phyloP scores from a whole-genome alignment of 2,329 filamentous ascomycete species.

The Lecanicillium sp. region DNA sequence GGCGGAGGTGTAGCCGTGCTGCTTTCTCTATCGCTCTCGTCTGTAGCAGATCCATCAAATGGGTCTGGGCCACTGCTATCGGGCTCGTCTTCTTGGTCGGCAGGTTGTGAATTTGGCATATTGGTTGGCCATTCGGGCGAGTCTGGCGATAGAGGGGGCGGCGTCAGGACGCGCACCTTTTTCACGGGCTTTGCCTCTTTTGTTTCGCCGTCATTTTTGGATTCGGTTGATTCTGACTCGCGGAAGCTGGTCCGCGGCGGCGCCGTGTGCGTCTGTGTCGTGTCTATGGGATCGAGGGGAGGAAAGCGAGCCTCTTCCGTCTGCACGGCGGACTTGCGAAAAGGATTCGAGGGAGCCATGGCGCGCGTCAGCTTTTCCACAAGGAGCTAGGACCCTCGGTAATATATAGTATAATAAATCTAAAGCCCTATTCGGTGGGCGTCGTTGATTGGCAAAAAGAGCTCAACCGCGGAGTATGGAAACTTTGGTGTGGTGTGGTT shows the following conservation, averaged over 20 bases:
- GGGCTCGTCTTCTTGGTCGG: conserved; percentile 18
- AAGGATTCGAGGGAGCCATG: conserved; percentile 40
- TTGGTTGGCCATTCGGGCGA: conserved; percentile 28
- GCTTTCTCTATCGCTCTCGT: conserved; percentile 19
- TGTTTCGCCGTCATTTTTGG: conserved; percentile 10
- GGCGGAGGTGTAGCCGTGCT: conserved; percentile 17
- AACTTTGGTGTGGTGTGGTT: too few relatives aligned
- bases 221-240: conserved; percentile 8
- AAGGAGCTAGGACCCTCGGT: too few relatives aligned
- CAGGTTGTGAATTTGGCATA: conserved; percentile 10
- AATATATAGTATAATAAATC: too few relatives aligned
- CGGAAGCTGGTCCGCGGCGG: conserved; percentile 18
- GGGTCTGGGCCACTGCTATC: conserved; percentile 19
- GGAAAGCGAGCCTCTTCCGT: conserved; percentile 16
- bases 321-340: conserved; percentile 34
- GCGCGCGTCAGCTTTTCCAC: conserved; percentile 4
- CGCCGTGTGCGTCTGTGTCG: conserved; percentile 15
- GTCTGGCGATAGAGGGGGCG: conserved; percentile 52
- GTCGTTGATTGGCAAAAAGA: too few relatives aligned
- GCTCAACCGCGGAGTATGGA: too few relatives aligned
- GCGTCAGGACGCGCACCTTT: conserved; percentile 59
- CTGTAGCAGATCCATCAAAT: conserved; percentile 20
- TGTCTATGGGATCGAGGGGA: conserved; percentile 21
- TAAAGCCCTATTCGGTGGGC: too few relatives aligned
- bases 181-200: conserved; percentile 44